Conservation (phyloP, 2,329 filamentous ascomycete genomes). For the Rugonectria rugulosa region DNA sequence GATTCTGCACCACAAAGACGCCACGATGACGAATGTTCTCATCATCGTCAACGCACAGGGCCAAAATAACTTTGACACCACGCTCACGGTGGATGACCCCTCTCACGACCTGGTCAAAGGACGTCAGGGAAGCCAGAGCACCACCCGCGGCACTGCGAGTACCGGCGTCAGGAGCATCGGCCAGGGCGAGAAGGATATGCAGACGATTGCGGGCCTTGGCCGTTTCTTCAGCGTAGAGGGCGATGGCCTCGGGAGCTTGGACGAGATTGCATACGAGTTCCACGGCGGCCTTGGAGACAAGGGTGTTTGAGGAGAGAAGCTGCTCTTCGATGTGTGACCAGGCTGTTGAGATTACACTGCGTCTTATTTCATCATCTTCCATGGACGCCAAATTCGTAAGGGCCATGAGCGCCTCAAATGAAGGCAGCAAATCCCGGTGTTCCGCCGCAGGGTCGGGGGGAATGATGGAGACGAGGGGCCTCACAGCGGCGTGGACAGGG, state of each 20-base stretch:
- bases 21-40: slow-evolving; percentile 77
- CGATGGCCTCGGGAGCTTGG: slow-evolving; percentile 70
- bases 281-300: slow-evolving; percentile 82
- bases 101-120: slow-evolving; percentile 76
- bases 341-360: slow-evolving; percentile 74
- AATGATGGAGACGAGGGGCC: slow-evolving; percentile 80
- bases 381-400: slow-evolving; percentile 92
- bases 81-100: slow-evolving; percentile 75
- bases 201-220: slow-evolving; percentile 75
- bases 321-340: slow-evolving; percentile 85
- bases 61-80: slow-evolving; percentile 81
- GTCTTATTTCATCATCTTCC: slow-evolving; percentile 70
- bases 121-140: slow-evolving; percentile 83
- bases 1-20: slow-evolving; percentile 76
- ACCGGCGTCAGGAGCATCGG: slow-evolving; percentile 81
- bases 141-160: slow-evolving; percentile 88
- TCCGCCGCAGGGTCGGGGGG: slow-evolving; percentile 67
- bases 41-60: slow-evolving; percentile 76
- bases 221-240: slow-evolving; percentile 72
- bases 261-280: slow-evolving; percentile 94
- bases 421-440: slow-evolving; percentile 80
- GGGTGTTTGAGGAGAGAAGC: slow-evolving; percentile 76
- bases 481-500: slow-evolving; percentile 80
- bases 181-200: slow-evolving; percentile 85
- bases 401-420: slow-evolving; percentile 90